Evolutionary conservation across 768 basidiomycete species (phyloP).

Genomic region (Cystobasidiopsis lactophilus): DNA sequence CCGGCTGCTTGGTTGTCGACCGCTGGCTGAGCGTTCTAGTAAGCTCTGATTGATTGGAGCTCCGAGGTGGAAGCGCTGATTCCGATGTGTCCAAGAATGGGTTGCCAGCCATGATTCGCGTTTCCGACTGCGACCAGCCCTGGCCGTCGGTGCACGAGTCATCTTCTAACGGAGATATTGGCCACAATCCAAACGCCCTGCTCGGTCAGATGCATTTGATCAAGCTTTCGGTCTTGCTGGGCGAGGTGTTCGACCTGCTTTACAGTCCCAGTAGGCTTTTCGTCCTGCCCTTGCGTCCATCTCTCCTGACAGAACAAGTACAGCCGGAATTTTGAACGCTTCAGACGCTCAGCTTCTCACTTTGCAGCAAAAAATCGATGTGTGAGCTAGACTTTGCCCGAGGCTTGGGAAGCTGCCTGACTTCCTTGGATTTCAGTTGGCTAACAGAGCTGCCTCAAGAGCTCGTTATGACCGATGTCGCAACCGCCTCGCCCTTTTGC

Average conservation of each 20-base stretch:
- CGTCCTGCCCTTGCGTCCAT: neutral
- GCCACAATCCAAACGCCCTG: constrained; percentile 19
- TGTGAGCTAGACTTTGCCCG: too few relatives aligned
- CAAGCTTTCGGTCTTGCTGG: constrained; percentile 72
- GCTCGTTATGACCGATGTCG: constrained; percentile 51
- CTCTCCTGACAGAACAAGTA: too few relatives aligned
- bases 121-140: constrained; percentile 78
- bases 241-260: constrained; percentile 73
- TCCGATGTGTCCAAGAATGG: too few relatives aligned
- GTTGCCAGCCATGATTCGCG: too few relatives aligned
- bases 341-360: constrained; percentile 52
- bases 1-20: neutral
- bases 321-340: constrained; percentile 64
- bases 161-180: constrained; percentile 34
- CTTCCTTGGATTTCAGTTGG: too few relatives aligned
- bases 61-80: too few relatives aligned
- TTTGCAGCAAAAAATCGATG: constrained; percentile 25
- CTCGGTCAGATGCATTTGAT: constrained; percentile 71
- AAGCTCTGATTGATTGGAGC: neutral
- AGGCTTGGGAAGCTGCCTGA: too few relatives aligned
- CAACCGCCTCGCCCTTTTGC: constrained; percentile 36
- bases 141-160: constrained; percentile 67
- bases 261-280: constrained; percentile 36
- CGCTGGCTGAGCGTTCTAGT: constrained; percentile 3
- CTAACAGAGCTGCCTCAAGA: constrained; percentile 50